Base-by-base conservation (phyloP, 1,284 basidiomycete species). In the Austroboletus niveus region DNA sequence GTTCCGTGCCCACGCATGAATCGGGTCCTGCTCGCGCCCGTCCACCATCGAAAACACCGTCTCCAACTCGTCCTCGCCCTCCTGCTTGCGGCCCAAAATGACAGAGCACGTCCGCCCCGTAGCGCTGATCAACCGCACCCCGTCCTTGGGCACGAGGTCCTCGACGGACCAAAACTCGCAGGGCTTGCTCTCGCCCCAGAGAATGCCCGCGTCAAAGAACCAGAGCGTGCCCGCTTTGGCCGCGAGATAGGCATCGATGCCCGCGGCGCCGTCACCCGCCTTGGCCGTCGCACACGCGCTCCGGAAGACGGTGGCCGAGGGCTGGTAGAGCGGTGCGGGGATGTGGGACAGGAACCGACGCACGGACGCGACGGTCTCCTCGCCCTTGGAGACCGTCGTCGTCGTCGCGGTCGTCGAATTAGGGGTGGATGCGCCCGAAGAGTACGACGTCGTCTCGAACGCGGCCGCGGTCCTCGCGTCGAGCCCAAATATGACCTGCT, bases 161-260 rank as follows among this genome's bases (percentile, higher is more conserved):
- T 76, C 72, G n/a, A 87, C 69, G 5, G 82, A 69, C 81, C 86
- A 89, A 63, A 87, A 89, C 60, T 86, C 84, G 62, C 84, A 86
- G 3, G 87, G 86, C 57, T 84, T 84, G 58, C 77, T 77, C 61
- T 84, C 83, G 40, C 87, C 85, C 80, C 84, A 87, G 8, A 90
- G 72, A 8, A 90, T 75, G 12, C 87, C 88, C 30, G 74, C 69
- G 31, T 74, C 68, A 46, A 85, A 72, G 72, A 89, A 89, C 84
- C 85, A 89, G 31, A 90, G 69, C 42, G 76, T 85, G 2, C 86
- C 87, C 3, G 76, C 65, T 61, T 88, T 89, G 2, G 87, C 87
- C 27, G 77, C 78, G 32, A 82, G 79, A 64, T 87, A 84, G 4
- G 85, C 85, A 52, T 84, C 80, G 17, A 87, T 70, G 1, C 84